phyloP scores from a whole-genome alignment of 202 grass and related monocot species.

The Cymbopogon flexuosus region DNA sequence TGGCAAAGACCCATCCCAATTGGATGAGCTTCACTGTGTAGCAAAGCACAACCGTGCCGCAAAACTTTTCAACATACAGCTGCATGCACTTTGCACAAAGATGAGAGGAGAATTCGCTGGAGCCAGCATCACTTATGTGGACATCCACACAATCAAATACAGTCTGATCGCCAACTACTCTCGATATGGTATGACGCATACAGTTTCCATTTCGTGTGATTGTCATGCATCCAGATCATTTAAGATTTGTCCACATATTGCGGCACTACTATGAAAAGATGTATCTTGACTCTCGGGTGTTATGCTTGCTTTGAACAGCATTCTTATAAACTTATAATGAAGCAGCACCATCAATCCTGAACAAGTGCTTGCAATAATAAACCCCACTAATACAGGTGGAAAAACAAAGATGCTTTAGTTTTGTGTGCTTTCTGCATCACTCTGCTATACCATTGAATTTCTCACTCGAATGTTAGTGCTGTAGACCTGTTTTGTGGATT shows the following conservation, averaged over 20 bases:
- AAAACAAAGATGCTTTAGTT: not conserved
- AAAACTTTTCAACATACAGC: slow-evolving; percentile 84
- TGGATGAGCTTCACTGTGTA: slow-evolving; percentile 77
- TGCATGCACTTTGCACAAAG: slow-evolving; percentile 83
- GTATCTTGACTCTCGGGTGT: not conserved
- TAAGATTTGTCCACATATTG: not conserved
- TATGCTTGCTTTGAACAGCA: slow-evolving; percentile 7
- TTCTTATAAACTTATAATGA: not conserved
- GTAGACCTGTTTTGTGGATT: not conserved
- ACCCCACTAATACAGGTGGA: not conserved
- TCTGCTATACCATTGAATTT: not conserved
- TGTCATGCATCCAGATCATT: not conserved
- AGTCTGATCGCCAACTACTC: slow-evolving; percentile 73
- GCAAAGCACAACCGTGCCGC: slow-evolving; percentile 74
- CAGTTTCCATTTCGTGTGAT: not conserved
- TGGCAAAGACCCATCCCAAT: slow-evolving; percentile 74
- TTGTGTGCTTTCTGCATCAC: not conserved
- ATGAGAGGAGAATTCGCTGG: slow-evolving; percentile 55
- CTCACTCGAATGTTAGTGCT: not conserved
- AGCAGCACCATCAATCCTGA: not conserved
- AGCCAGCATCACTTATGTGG: slow-evolving; percentile 77
- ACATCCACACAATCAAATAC: slow-evolving; percentile 82
- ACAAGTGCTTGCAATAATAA: slow-evolving; percentile 17
- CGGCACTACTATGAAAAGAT: not conserved
- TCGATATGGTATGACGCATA: slow-evolving; percentile 63